Percentiles rank a stretch among this genome's conserved stretches.
phyloP scores from a whole-genome alignment of 1,284 basidiomycete genomes.

The Sphagnurus paluster region DNA sequence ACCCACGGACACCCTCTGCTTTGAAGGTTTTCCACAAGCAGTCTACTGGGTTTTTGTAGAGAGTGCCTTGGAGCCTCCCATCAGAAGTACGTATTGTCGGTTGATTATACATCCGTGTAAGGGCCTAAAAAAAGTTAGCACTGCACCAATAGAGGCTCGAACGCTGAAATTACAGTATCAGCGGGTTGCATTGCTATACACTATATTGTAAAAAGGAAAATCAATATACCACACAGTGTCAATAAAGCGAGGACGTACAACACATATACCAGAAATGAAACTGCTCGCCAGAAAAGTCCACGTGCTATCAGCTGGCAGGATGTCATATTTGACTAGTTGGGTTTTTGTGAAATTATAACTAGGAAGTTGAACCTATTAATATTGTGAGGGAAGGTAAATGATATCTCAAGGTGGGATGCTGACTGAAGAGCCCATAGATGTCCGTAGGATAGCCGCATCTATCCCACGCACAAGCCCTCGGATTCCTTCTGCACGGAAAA shows the following conservation, averaged over 20 bases:
- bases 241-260: constrained; percentile 51
- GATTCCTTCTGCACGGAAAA: constrained; percentile 76
- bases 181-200: constrained; percentile 88
- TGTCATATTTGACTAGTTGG: constrained; percentile 64
- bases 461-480: constrained; percentile 88
- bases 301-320: constrained; percentile 72
- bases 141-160: constrained; percentile 7
- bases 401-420: constrained; percentile 16
- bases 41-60: constrained; percentile 93
- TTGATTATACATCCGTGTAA: constrained; percentile 98
- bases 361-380: constrained; percentile 82
- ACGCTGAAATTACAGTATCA: constrained; percentile 63
- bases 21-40: constrained; percentile 96
- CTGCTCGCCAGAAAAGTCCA: constrained; percentile 90
- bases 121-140: constrained; percentile 49
- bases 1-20: constrained; percentile 86
- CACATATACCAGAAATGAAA: constrained; percentile 88
- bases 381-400: constrained; percentile 2
- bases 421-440: constrained; percentile 91
- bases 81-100: constrained; percentile 74
- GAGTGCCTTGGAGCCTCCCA: constrained; percentile 72
- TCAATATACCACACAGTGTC: constrained; percentile 3
- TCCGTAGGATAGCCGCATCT: constrained; percentile 91
- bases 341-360: constrained; percentile 94
- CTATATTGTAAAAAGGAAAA: constrained; percentile 34